These are phyloP conservation scores for Aspergillus vadensis DNA, from an alignment of 2,329 filamentous ascomycete genomes.

Conservation along the genomic window DNA sequence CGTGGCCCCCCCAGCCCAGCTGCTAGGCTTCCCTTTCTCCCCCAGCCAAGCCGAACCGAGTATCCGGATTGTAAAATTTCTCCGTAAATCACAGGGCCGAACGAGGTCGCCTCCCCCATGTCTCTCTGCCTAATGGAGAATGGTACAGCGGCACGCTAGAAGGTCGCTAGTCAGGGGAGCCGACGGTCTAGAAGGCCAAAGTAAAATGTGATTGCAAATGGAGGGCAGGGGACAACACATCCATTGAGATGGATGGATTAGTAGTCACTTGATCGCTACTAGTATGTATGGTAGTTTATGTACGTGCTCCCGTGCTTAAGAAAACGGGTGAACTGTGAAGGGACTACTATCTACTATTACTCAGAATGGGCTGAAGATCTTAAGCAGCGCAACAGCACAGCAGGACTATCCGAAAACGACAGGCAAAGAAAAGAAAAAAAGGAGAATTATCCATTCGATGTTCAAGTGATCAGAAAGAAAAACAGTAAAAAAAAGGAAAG, in stretches of 20 bases:
- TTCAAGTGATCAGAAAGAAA: constrained; percentile 16
- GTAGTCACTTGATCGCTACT: neutral
- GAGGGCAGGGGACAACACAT: neutral
- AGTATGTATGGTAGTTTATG: neutral
- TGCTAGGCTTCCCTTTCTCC: neutral
- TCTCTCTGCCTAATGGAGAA: constrained; percentile 11
- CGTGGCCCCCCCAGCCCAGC: constrained; percentile 9
- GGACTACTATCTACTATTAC: neutral
- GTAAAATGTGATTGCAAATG: neutral
- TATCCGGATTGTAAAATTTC: constrained; percentile 21
- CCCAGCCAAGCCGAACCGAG: constrained; percentile 21
- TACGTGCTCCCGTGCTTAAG: neutral
- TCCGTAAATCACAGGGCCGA: constrained; percentile 25
- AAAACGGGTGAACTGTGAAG: neutral
- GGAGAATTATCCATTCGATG: constrained; percentile 8
- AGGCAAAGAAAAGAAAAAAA: neutral
- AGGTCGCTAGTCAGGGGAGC: constrained; percentile 3
- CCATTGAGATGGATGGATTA: neutral
- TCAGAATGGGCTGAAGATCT: too few relatives aligned
- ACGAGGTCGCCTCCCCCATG: constrained; percentile 3
- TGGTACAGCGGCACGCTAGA: constrained; percentile 13
- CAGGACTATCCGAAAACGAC: neutral
- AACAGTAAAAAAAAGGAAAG: neutral
- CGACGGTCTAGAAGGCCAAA: neutral
- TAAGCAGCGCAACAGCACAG: too few relatives aligned